Evolutionary conservation across 78 protist genomes (phyloP), one percentile per base, ranked within the genome.

Genomic region (Guillardia theta): DNA sequence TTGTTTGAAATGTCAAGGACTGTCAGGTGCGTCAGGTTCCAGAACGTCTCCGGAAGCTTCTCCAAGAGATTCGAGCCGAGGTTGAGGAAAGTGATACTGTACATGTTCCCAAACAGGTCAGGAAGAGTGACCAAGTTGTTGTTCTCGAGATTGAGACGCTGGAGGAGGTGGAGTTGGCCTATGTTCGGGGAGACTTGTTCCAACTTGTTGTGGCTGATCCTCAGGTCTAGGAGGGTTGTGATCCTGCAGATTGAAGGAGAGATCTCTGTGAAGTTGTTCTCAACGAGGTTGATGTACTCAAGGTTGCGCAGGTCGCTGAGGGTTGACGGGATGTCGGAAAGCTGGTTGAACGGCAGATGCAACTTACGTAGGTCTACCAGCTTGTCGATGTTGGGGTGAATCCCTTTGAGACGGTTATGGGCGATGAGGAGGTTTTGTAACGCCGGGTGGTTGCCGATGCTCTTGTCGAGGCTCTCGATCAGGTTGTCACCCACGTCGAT

Each of bases 61-160:
- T 78, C 90, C 33, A 78, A 50, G 53, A 44, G 90, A 30, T 78
- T 78, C 43, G 1, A 0, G 48, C 24, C 33, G 41, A 70, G 83
- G 83, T 70, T 70, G n/a, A 70, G 83, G 41, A 36, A 43, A 36
- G 83, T 70, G 41, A 70, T 36, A 36, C 46, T 12, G 36, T 36
- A 70, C 83, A 70, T 12, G 36, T 43, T 43, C 33, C 22, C 83
- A 24, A 70, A 70, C 83, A 36, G 46, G 33, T 12, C 46, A 36
- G 83, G 83, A 24, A 70, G 83, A 36, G 9, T 12, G 45, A 33
- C 33, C 46, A 70, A 43, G 46, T 70, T 22, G 41, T 70, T 70
- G 83, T 33, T 15, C 83, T 70, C 83, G 33, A 70, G 83, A 24
- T 70, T 70, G 83, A 70, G 90, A 46, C 90, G 90, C 90, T 78